Base-by-base conservation (phyloP, 192 early-diverging fungal species). In the Mortierella alpina region DNA sequence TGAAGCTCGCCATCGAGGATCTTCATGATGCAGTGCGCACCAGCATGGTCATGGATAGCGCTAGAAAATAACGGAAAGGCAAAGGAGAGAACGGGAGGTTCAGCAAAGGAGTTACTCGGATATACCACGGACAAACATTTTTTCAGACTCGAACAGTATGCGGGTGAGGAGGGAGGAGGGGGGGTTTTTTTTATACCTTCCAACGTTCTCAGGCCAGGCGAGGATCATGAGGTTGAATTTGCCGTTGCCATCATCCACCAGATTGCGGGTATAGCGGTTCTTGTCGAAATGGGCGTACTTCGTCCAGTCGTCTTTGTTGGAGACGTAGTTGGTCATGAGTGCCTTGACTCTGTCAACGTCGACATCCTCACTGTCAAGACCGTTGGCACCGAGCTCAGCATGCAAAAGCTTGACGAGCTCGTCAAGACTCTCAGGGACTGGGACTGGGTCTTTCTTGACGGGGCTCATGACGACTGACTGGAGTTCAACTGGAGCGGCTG, bases 1-100 rank as follows among this genome's bases (percentile, higher is more conserved):
- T 85, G 71, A 8, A 98, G 82, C 58, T 92, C 84, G 5, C 96
- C 96, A 51, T 91, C 92, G 11, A 98, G 86, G 7, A 98, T 84
- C 72, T 96, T 96, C 94, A 98, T 95, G 73, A 96, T 85, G 76
- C 96, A 98, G 78, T 98, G 96, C 31, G 94, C 90, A 23, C 91
- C 90, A 9, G 94, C 84, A 68, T 98, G 96, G 84, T 96, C 95
- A 75, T 98, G 96, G 70, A 98, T 95, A 15, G 96, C 91, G 67
- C 94, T 94, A 62, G 51, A 56, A 58, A 17, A 48, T 46, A 56
- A 23, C 0, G 41, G 71, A 42, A 55, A 2, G 15, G 54, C 22
- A 55, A 22, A 22, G 54, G n/a, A 55, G 7, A 55, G 49, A 11
- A 17, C 17, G 49, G 10, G 1, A 50, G 12, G 49, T 14, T 14